Evolutionary conservation across 176 grass and related monocot genomes (phyloP), one percentile per base, ranked within the genome.

Genomic region (Thinopyrum elongatum): DNA sequence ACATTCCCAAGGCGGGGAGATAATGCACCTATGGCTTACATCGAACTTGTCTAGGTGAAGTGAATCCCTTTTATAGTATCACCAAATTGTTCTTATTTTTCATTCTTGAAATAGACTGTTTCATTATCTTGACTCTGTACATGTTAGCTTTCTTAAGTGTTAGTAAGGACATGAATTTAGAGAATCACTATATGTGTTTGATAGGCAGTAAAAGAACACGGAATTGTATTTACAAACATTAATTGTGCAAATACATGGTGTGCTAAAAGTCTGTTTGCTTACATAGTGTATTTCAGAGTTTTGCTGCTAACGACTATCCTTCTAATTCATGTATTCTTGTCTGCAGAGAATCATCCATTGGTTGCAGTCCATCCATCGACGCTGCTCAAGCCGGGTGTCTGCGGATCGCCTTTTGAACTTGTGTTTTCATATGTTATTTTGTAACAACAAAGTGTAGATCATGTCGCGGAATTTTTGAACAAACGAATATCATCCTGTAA

Each of bases 21-120:
- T 53, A 96, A 96, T 88, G 97, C 97, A 63, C 92, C 97, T 10
- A 94, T 96, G 97, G 94, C 94, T 8, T 96, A 99, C 76, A 93
- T 99, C 70, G 93, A 95, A 53, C 92, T 99, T 88, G 97, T 99
- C 81, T 95, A 94, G 88, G 90, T 90, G 44, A 91, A 65, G 78
- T 74, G 21, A 27, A 53, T 30, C 80, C 39, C 30, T 80, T 28
- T 34, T 29, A 55, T 29, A 8, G 47, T 9, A 64, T 29, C 61
- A 59, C 14, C 57, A 22, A 44, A 39, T 80, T 80, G 3, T 39
- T 21, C 3, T 30, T 70, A 51, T 59, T 58, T 25, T 25, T 76
- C 19, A n/a, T 23, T 77, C 10, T 14, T 46, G 19, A 2, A 34
- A 47, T 7, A 25, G 23, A 23, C n/a, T 34, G 17, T 74, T 62